Percentiles rank a stretch among this genome's conserved stretches.
Conservation (phyloP, 768 basidiomycete species). For the Termitomyces sp. region DNA sequence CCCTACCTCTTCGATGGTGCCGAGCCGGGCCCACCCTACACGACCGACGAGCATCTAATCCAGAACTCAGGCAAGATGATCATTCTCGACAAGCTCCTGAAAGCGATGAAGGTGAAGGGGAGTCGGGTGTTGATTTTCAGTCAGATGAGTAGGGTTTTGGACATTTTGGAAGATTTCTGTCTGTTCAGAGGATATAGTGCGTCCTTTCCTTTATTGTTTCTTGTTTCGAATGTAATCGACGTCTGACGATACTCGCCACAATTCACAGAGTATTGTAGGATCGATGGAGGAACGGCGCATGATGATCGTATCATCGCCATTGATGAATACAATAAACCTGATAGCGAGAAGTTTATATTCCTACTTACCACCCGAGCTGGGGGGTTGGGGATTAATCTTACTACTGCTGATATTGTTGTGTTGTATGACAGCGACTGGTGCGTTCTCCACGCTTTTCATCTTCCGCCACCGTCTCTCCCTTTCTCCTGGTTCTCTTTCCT, state of each 20-base stretch:
- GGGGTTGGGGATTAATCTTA: slow-evolving; percentile 94
- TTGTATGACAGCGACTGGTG: slow-evolving; percentile 97
- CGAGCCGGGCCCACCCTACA: slow-evolving; percentile 98
- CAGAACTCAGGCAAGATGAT: slow-evolving; percentile 97
- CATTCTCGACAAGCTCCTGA: slow-evolving; percentile 90
- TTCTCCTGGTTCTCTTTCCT: background rate
- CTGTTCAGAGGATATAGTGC: slow-evolving; percentile 83
- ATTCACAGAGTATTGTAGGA: slow-evolving; percentile 83
- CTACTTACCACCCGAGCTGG: slow-evolving; percentile 95
- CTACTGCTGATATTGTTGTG: slow-evolving; percentile 91
- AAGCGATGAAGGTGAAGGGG: slow-evolving; percentile 86
- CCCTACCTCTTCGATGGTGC: slow-evolving; percentile 93
- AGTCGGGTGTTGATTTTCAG: slow-evolving; percentile 96
- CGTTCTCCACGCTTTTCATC: slow-evolving; percentile 10
- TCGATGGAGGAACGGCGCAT: slow-evolving; percentile 93
- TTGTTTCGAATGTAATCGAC: background rate
- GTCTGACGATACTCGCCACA: background rate
- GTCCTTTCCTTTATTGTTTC: slow-evolving; percentile 21
- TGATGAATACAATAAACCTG: slow-evolving; percentile 95
- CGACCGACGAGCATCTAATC: slow-evolving; percentile 94
- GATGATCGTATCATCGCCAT: slow-evolving; percentile 95
- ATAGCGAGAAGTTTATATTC: slow-evolving; percentile 94
- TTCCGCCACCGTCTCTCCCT: background rate
- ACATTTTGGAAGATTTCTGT: slow-evolving; percentile 97
- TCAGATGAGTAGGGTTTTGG: slow-evolving; percentile 98